Percentiles rank a stretch among this genome's conserved stretches.
phyloP scores from a whole-genome alignment of 108 stramenopile genomes.

The Cyclotella distinguenda region DNA sequence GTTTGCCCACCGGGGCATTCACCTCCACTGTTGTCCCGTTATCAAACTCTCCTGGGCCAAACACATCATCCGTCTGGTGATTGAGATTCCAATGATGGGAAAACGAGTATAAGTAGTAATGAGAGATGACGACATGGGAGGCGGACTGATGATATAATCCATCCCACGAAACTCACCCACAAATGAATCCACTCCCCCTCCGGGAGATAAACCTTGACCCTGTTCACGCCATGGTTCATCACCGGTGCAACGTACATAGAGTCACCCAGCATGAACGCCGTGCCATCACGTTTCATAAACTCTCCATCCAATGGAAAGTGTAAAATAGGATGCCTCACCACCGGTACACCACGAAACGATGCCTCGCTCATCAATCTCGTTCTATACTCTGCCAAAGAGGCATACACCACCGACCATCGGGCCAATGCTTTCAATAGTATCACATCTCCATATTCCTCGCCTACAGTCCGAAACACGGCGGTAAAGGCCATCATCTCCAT shows the following conservation, averaged over 20 bases:
- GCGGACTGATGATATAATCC: not conserved
- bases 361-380: conserved; percentile 44
- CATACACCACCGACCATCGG: conserved; percentile 39
- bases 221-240: conserved; percentile 33
- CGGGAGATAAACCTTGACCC: conserved; percentile 36
- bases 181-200: conserved; percentile 41
- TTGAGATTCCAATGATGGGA: too few relatives aligned
- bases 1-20: conserved; percentile 30
- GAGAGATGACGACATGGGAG: too few relatives aligned
- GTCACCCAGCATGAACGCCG: conserved; percentile 47
- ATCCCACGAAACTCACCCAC: conserved; percentile 26
- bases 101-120: too few relatives aligned
- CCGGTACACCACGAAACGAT: conserved; percentile 42
- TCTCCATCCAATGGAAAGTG: conserved; percentile 48
- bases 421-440: conserved; percentile 39
- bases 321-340: conserved; percentile 53
- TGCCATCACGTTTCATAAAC: conserved; percentile 9
- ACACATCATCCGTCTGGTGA: too few relatives aligned
- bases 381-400: conserved; percentile 47
- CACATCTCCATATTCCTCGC: conserved; percentile 24
- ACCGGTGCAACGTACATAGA: conserved; percentile 36
- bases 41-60: too few relatives aligned
- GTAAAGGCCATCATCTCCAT: conserved; percentile 57
- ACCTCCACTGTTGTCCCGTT: conserved; percentile 24
- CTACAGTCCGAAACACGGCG: conserved; percentile 51